Evolutionary conservation across 805 yeast genomes (phyloP).

Genomic region (Candida odintsovae): DNA sequence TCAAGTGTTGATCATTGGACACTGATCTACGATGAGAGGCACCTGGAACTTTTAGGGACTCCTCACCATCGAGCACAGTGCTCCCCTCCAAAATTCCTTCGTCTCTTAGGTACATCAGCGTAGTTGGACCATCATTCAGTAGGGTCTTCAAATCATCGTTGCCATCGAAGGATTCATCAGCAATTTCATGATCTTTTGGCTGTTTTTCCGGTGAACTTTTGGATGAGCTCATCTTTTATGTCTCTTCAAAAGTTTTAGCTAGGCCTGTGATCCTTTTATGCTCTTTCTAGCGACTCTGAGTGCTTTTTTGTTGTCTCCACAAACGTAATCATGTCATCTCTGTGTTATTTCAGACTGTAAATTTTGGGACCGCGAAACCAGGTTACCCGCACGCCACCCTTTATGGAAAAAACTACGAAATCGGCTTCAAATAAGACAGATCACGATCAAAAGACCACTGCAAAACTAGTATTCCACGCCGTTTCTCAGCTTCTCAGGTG

Average conservation of each 20-base stretch:
- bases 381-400: background rate
- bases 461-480: background rate
- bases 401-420: background rate
- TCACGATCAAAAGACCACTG: background rate
- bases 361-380: background rate
- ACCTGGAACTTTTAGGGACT: conserved; percentile 4
- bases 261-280: background rate
- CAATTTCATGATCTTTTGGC: background rate
- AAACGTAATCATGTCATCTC: background rate
- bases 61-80: conserved; percentile 20
- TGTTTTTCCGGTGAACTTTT: background rate
- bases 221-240: background rate
- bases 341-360: background rate
- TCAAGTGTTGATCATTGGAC: conserved; percentile 30
- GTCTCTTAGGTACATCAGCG: conserved; percentile 20
- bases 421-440: background rate
- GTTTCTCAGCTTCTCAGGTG: background rate
- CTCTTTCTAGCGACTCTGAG: background rate
- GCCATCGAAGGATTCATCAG: conserved; percentile 3
- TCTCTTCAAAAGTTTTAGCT: too few relatives aligned
- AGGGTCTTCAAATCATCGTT: conserved; percentile 15
- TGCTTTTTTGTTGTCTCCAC: conserved; percentile 3
- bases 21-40: conserved; percentile 16
- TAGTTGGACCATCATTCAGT: conserved; percentile 8
- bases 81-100: conserved; percentile 23